These are phyloP conservation scores for Schizochytrium sp. DNA, from an alignment of 108 stramenopile species.

Conservation along the genomic window DNA sequence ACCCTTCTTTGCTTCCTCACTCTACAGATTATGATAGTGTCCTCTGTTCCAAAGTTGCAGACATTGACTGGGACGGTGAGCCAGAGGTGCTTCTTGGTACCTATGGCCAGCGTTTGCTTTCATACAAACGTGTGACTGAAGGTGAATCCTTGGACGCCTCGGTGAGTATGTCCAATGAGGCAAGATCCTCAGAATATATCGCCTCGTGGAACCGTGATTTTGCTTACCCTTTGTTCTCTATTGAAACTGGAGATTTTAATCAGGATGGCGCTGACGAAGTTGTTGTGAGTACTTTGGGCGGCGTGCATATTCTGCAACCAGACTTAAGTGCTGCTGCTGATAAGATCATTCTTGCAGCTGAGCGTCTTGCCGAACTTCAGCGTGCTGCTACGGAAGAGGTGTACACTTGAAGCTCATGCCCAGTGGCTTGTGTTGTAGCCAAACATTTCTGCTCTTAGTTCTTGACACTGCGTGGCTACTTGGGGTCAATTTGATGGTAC, in stretches of 20 bases:
- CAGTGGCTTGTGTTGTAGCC: no score
- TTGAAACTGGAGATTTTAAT: slow-evolving; percentile 44
- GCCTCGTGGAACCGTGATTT: slow-evolving; percentile 27
- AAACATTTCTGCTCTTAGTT: no score
- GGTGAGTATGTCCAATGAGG: neutral
- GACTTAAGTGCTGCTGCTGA: slow-evolving; percentile 15
- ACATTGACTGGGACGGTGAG: slow-evolving; percentile 48
- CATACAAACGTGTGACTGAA: slow-evolving; percentile 4
- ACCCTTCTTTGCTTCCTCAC: neutral
- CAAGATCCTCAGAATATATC: neutral
- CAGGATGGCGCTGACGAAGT: slow-evolving; percentile 40
- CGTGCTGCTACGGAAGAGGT: neutral
- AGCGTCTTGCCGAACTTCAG: slow-evolving; percentile 34
- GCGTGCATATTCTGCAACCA: slow-evolving; percentile 48
- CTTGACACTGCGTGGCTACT: no score
- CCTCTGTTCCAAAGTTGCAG: slow-evolving; percentile 30
- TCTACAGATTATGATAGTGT: slow-evolving; percentile 48
- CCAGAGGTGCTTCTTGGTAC: slow-evolving; percentile 30
- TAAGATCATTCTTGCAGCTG: neutral
- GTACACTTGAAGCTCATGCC: no score
- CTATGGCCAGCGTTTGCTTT: slow-evolving; percentile 9
- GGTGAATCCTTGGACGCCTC: neutral
- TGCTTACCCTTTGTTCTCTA: slow-evolving; percentile 28
- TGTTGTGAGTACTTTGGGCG: slow-evolving; percentile 28
- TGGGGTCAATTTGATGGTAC: no score